Evolutionary conservation across 129 eudicot species (phyloP), one percentile per base, ranked within the genome.

Genomic region (Helichrysum umbraculigerum): DNA sequence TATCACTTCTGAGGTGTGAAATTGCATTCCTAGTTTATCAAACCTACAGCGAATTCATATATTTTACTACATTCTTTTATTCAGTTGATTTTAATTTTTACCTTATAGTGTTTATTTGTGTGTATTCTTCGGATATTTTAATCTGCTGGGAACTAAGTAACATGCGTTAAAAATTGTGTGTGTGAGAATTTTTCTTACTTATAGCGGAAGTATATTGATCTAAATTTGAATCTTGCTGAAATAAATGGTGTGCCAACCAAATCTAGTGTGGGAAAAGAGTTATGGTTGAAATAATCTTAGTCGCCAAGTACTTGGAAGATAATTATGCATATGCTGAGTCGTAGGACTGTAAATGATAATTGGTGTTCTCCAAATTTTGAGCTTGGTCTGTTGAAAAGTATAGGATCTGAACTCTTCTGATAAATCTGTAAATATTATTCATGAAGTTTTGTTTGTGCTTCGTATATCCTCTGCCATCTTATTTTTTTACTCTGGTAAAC

Each of bases 1-100:
- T 50, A 76, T 92, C 47, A 56, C 30, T 42, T 65, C 60, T 7
- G 85, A 87, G 98, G 98, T 89, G 76, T 63, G 79, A 11, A 61
- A 50, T 72, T 41, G 20, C 21, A 41, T 77, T 58, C 12, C 62
- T 77, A 69, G 70, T 41, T 68, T 42, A 29, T 59, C 32, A 57
- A 51, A 76, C 37, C 39, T 22, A 47, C 44, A 41, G 56, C 33
- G 39, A n/a, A 30, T 65, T 42, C 44, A 2, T 65, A 62, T 14
- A 7, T 78, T 44, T 44, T 34, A 62, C 52, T 42, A 44, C 56
- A 32, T 42, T 39, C n/a, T 47, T 72, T 25, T 19, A 9, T 79
- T 64, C 71, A 70, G 30, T 10, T 41, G 32, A 21, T 57, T 42
- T 74, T 29, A 56, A 39, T 25, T 25, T 73, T 37, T 17, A 63